These are phyloP conservation scores for Geosmithia putterillii DNA, from an alignment of 2,329 filamentous ascomycete genomes.

Conservation along the genomic window DNA sequence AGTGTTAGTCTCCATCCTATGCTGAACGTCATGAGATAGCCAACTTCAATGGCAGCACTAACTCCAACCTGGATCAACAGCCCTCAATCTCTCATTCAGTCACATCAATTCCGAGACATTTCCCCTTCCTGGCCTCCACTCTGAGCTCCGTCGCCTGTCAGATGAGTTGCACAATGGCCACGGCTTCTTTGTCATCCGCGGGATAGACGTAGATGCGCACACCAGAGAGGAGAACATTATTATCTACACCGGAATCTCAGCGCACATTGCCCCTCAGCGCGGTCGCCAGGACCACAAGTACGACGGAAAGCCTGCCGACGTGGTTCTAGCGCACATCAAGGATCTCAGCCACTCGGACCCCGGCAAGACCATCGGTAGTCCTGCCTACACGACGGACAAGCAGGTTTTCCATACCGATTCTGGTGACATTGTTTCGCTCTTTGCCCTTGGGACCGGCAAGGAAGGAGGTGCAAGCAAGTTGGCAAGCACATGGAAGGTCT, in stretches of 20 bases:
- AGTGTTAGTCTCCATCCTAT: slow-evolving; percentile 14
- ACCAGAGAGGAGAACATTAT: slow-evolving; percentile 43
- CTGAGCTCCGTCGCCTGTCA: slow-evolving; percentile 36
- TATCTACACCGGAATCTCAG: slow-evolving; percentile 47
- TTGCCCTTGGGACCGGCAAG: slow-evolving; percentile 37
- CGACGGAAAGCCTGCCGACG: slow-evolving; percentile 32
- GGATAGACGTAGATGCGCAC: slow-evolving; percentile 39
- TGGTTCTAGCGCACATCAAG: slow-evolving; percentile 49
- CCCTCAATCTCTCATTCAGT: slow-evolving; percentile 12
- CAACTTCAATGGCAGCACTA: not conserved
- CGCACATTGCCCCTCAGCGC: slow-evolving; percentile 41
- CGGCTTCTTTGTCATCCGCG: slow-evolving; percentile 50
- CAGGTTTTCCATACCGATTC: slow-evolving; percentile 51
- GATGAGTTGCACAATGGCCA: slow-evolving; percentile 42
- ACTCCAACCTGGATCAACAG: slow-evolving; percentile 10
- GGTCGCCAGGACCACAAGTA: slow-evolving; percentile 37
- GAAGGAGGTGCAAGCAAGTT: slow-evolving; percentile 45
- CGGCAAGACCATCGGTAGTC: slow-evolving; percentile 33
- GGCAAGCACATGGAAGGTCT: slow-evolving; percentile 45
- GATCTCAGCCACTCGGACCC: slow-evolving; percentile 30
- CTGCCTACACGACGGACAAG: slow-evolving; percentile 48
- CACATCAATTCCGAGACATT: slow-evolving; percentile 38
- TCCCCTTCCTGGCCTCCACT: slow-evolving; percentile 37
- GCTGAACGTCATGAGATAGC: not conserved
- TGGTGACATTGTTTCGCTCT: slow-evolving; percentile 46